Evolutionary conservation across 75 land plant genomes (phyloP), one percentile per base, ranked within the genome.

Genomic region (Pinus taeda): DNA sequence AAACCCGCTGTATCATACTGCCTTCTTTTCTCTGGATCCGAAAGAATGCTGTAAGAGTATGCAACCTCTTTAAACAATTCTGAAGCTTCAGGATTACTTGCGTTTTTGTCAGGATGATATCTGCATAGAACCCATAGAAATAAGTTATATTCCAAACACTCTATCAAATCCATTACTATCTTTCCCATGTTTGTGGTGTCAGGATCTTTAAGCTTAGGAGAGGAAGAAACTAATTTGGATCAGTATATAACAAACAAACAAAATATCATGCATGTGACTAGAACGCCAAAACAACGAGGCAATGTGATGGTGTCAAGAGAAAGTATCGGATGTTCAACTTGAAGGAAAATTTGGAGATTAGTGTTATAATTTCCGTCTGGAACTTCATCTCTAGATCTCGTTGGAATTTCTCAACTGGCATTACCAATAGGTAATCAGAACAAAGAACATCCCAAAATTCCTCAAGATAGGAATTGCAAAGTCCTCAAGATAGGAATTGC

Each of bases 51-150:
- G 70, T 93, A 93, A 53, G 96, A 91, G 76, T 87, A 93, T 55
- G 96, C 96, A 76, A 93, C 96, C 75, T 91, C 94, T 76, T 93
- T 93, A 76, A 93, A 93, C 77, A 87, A 79, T 18, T 93, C 96
- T 49, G 90, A 78, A 60, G 96, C 96, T 84, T 93, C 96, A 72
- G 93, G 94, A 72, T 93, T 93, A 77, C 82, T 89, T 18, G 77
- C 92, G 82, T 93, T 93, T 82, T 93, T 93, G 76, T 93, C 96
- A 57, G 96, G 96, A 79, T 93, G 96, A 75, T 91, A 91, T 90
- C 96, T 93, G 81, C 24, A 74, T 24, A 15, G 9, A 15, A 76
- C 9, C 4, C 29, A 57, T 74, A 26, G 8, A 69, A 69, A 69
- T 15, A 42, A 69, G 42, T 17, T 17, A 65, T 65, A 30, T 17